Conservation (phyloP, 352 stramenopile genomes). For the Globisporangium orthogonon region DNA sequence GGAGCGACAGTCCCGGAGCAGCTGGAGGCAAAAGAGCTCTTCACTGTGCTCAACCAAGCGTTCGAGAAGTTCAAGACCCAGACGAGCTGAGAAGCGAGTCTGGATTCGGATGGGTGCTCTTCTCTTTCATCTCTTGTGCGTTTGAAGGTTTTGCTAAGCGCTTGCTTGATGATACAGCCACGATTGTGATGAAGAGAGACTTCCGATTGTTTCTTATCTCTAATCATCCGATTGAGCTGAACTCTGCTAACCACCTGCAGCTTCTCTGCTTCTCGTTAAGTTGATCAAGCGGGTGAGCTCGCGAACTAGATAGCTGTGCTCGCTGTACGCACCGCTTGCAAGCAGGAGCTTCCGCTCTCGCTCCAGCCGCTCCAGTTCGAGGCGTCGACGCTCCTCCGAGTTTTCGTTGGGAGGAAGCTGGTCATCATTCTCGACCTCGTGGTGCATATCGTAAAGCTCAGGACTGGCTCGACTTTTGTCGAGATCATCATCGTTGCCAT, state of each 20-base stretch:
- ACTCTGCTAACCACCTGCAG: background rate
- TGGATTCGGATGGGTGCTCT: background rate
- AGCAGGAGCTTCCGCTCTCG: slow-evolving; percentile 54
- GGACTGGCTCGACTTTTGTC: background rate
- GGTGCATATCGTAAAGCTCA: background rate
- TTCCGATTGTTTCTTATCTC: background rate
- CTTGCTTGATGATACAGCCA: background rate
- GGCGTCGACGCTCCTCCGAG: background rate
- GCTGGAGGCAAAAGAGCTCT: slow-evolving; percentile 80
- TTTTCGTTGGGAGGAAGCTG: background rate
- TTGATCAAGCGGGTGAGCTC: slow-evolving; percentile 61
- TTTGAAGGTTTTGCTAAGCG: background rate
- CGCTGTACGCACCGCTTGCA: slow-evolving; percentile 48
- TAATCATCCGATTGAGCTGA: background rate
- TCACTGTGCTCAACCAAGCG: slow-evolving; percentile 84
- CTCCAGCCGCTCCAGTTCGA: slow-evolving; percentile 41
- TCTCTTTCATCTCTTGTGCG: background rate
- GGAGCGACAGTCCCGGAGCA: slow-evolving; percentile 70
- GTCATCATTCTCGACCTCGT: slow-evolving; percentile 10
- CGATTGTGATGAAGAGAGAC: background rate
- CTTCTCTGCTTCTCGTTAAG: slow-evolving; percentile 16
- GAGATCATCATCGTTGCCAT: background rate
- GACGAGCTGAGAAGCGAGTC: slow-evolving; percentile 12
- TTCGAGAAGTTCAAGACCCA: slow-evolving; percentile 82
- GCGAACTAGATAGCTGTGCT: slow-evolving; percentile 54